Evolutionary conservation across 768 basidiomycete species (phyloP).

Genomic region (Boletus rubroflammeus): DNA sequence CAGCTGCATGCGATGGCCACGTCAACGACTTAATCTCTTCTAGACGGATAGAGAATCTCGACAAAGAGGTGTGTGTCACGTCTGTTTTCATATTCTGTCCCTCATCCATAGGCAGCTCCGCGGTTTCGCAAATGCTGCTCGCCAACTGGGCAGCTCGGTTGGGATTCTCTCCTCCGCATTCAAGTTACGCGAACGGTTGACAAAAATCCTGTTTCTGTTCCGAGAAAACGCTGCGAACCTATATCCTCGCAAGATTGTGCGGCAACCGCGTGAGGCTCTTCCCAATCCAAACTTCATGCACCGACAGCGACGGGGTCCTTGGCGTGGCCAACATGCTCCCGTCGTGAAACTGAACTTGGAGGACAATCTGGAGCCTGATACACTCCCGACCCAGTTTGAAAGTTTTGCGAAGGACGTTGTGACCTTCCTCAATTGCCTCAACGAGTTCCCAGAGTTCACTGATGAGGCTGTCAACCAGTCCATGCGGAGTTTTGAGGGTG

Average conservation of each 20-base stretch:
- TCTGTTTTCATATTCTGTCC: not conserved
- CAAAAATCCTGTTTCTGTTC: conserved; percentile 48
- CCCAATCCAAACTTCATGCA: conserved; percentile 37
- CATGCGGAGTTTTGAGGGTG: conserved; percentile 47
- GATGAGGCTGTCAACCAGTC: conserved; percentile 51
- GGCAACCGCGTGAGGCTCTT: conserved; percentile 37
- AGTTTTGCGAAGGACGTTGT: conserved; percentile 47
- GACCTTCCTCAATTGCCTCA: conserved; percentile 50
- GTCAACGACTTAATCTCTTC: conserved; percentile 3
- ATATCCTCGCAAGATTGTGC: conserved; percentile 46
- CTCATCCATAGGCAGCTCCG: conserved; percentile 37
- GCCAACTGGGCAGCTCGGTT: conserved; percentile 53
- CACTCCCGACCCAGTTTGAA: conserved; percentile 44
- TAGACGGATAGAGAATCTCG: conserved; percentile 46
- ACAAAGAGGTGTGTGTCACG: conserved; percentile 39
- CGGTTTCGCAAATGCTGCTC: conserved; percentile 52
- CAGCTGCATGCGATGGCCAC: not conserved
- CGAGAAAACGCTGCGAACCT: conserved; percentile 55
- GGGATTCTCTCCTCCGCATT: conserved; percentile 54
- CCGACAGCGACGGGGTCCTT: conserved; percentile 28
- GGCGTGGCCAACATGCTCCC: conserved; percentile 35
- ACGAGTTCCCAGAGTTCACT: conserved; percentile 55
- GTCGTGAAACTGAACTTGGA: conserved; percentile 35
- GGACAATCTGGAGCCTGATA: conserved; percentile 46
- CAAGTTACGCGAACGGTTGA: conserved; percentile 47